Base-by-base conservation (phyloP, 495 filamentous ascomycete genomes). In the Xylaria longipes region DNA sequence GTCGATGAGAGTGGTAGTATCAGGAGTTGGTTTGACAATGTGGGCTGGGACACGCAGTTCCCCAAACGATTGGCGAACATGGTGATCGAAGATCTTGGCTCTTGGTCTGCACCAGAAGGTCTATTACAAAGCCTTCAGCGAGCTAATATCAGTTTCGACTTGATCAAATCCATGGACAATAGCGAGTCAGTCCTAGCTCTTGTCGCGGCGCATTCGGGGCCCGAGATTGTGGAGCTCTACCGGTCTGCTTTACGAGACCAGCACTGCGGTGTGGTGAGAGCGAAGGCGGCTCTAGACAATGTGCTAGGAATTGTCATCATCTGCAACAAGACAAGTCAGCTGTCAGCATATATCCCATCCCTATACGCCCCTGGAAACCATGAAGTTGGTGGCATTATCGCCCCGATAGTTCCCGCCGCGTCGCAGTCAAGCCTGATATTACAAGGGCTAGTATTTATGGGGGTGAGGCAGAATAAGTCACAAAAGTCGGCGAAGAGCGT, bases 161-260 rank as follows among this genome's bases (percentile, higher is more conserved):
- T 97, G 25, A 91, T 97, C 37, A 91, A 93, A 76, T 94, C 94
- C 20, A 87, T 86, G 78, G 91, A 94, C 65, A 91, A 93, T 76
- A 86, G 91, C n/a, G 89, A 90, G 8, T 85, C 87, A 31, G 90
- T 95, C 39, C 83, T 96, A 17, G 89, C 91, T 64, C 93, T 95
- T 75, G 88, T 97, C 65, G 88, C 88, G 54, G 90, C 90, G 0
- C 89, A 91, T 77, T 89, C 92, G 17, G 86, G 89, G n/a, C 91
- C 93, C 69, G 94, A 94, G 31, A 89, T 95, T n/a, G 85, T 91
- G 14, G 93, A 94, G 70, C 89, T 97, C 25, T 97, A 97, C 80
- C 87, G 89, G 39, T 84, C 92, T 41, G 94, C 94, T 5, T 84
- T 97, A 3, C 84, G 89, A 39, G 93, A 94, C 60, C 85, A 88